phyloP scores from a whole-genome alignment of 1,139 yeast species.

The Ogataea hybrid region DNA sequence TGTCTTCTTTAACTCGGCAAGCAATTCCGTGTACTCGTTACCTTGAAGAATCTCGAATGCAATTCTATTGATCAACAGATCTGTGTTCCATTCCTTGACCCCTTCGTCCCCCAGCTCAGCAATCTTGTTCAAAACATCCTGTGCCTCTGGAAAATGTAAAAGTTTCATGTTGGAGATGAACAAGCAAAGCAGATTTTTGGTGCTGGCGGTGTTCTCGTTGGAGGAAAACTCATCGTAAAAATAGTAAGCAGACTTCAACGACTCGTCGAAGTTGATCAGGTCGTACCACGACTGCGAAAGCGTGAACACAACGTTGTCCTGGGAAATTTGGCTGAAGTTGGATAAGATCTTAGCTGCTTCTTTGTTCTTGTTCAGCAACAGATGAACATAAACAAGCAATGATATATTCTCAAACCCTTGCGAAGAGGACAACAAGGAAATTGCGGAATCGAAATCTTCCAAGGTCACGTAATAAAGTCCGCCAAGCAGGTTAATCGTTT shows the following conservation, averaged over 20 bases:
- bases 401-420: constrained; percentile 19
- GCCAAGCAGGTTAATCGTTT: constrained; percentile 14
- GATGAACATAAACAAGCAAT: constrained; percentile 14
- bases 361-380: constrained; percentile 13
- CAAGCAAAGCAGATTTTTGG: constrained; percentile 37
- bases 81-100: constrained; percentile 32
- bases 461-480: constrained; percentile 13
- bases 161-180: constrained; percentile 39
- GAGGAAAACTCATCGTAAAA: constrained; percentile 31
- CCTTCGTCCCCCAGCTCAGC: constrained; percentile 30
- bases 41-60: constrained; percentile 50
- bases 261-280: constrained; percentile 16
- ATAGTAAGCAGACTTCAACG: constrained; percentile 28
- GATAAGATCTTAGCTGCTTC: constrained; percentile 15
- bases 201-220: constrained; percentile 26
- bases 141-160: constrained; percentile 41
- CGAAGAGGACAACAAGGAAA: constrained; percentile 11
- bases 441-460: constrained; percentile 12
- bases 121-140: constrained; percentile 34
- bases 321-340: constrained; percentile 17
- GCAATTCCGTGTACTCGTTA: constrained; percentile 32
- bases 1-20: constrained; percentile 39
- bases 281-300: constrained; percentile 30
- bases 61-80: constrained; percentile 53
- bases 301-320: constrained; percentile 29